Evolutionary conservation across 352 stramenopile genomes (phyloP), one percentile per base, ranked within the genome.

Genomic region (Phytophthora brassicae): DNA sequence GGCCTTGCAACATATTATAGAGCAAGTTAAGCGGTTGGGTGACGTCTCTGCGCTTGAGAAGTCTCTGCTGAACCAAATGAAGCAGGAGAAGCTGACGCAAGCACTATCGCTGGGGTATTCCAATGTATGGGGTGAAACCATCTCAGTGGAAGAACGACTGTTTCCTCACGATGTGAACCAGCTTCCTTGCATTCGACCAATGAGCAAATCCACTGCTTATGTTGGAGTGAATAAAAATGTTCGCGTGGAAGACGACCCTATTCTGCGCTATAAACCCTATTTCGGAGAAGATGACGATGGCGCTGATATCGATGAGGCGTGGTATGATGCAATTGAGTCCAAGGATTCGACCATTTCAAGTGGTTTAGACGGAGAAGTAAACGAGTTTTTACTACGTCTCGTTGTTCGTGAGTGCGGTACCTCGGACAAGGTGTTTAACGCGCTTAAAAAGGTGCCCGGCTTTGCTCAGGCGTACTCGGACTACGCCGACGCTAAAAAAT

Each of bases 221-320:
- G 72, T 87, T 1, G 82, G 81, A 9, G 46, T 97, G 28, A 90
- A 84, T 46, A 61, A 67, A 6, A 94, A 89, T 59, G 74, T 91
- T 59, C 76, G 74, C 8, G 79, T 90, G 6, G 87, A 96, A 47
- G 92, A 98, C 59, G 86, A 97, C 56, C 74, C 81, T n/a, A 88
- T 94, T 52, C 61, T 98, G 45, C 79, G 85, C 1, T 90, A 94
- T 59, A 77, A 96, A 20, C 93, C 91, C 7, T 97, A 97, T 68
- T 97, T 98, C 68, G 91, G 89, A 17, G 93, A 98, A 64, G 77
- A 97, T 46, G 90, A 97, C 42, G 75, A 80, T 24, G 86, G 87
- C 17, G 86, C 78, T 47, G 79, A 80, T 43, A 94, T 94, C 28
- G 82, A 92, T 29, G 57, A 88, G 26, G 81, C 80, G 41, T 74